Evolutionary conservation across 345 rosid genomes (phyloP).

Genomic region (Murraya paniculata): DNA sequence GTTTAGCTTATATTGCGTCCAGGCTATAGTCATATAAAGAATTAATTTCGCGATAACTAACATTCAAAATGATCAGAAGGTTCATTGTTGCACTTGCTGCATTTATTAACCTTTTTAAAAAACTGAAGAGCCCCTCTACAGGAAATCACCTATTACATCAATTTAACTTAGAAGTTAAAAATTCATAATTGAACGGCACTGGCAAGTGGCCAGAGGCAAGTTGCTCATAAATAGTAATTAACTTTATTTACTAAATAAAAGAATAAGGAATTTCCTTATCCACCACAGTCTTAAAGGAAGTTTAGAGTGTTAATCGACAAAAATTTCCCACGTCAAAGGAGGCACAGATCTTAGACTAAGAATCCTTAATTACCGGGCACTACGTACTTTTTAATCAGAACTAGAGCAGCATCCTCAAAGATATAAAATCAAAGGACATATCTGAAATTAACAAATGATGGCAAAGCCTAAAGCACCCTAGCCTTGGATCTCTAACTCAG

Average conservation of each 20-base stretch:
- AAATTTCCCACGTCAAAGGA: no score
- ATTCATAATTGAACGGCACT: neutral
- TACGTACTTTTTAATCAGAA: neutral
- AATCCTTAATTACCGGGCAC: neutral
- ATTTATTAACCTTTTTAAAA: neutral
- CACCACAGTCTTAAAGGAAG: neutral
- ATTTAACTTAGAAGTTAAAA: neutral
- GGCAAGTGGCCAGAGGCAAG: neutral
- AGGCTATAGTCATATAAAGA: no score
- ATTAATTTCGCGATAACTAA: no score
- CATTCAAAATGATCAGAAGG: no score
- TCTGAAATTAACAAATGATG: neutral
- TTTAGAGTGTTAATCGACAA: no score
- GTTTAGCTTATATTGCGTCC: neutral
- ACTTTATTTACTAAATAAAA: no score
- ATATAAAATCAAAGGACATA: neutral
- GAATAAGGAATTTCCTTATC: neutral
- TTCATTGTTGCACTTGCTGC: no score
- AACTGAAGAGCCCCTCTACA: neutral
- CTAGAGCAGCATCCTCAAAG: neutral
- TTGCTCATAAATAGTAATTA: no score
- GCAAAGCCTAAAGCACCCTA: neutral
- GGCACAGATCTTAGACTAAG: no score
- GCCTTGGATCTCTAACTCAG: neutral
- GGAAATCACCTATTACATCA: neutral